Evolutionary conservation across 2,329 filamentous ascomycete species (phyloP).

Genomic region (Fusarium cyanostomum): DNA sequence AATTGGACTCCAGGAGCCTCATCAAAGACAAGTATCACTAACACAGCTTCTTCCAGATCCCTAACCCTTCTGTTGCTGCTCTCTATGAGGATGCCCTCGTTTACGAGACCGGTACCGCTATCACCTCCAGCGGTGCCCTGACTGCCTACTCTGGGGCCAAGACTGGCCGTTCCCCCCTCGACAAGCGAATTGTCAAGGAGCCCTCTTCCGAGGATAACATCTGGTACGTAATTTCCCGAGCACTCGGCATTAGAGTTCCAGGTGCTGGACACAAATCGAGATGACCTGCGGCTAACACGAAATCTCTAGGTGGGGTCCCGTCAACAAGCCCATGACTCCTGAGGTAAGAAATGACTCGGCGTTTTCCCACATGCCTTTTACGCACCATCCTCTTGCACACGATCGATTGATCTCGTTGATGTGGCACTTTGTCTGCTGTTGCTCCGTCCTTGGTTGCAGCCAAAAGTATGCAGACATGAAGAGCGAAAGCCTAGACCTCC

Average conservation of each 20-base stretch:
- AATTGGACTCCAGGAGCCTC: background rate
- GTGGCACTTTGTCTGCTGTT: conserved; percentile 15
- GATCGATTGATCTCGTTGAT: conserved; percentile 9
- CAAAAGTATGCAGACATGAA: conserved; percentile 28
- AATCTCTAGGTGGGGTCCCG: conserved; percentile 80
- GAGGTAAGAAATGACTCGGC: conserved; percentile 69
- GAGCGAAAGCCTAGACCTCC: conserved; percentile 27
- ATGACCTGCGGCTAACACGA: conserved; percentile 44
- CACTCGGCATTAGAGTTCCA: conserved; percentile 25
- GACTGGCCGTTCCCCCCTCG: conserved; percentile 94
- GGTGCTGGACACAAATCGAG: conserved; percentile 18
- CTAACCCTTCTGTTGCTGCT: conserved; percentile 93
- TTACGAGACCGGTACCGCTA: conserved; percentile 97
- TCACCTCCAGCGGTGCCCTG: conserved; percentile 93
- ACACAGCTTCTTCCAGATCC: conserved; percentile 60
- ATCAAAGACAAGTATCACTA: conserved; percentile 1
- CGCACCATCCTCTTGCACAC: conserved; percentile 1
- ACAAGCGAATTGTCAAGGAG: conserved; percentile 98
- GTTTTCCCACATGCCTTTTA: conserved; percentile 13
- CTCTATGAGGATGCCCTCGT: conserved; percentile 98
- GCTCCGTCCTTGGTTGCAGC: conserved; percentile 1
- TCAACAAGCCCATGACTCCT: conserved; percentile 98
- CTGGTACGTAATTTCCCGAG: conserved; percentile 65
- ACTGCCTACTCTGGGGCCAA: conserved; percentile 98
- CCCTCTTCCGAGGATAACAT: conserved; percentile 87